Conservation (phyloP, 495 filamentous ascomycete species). For the Hypoxylon fragiforme region DNA sequence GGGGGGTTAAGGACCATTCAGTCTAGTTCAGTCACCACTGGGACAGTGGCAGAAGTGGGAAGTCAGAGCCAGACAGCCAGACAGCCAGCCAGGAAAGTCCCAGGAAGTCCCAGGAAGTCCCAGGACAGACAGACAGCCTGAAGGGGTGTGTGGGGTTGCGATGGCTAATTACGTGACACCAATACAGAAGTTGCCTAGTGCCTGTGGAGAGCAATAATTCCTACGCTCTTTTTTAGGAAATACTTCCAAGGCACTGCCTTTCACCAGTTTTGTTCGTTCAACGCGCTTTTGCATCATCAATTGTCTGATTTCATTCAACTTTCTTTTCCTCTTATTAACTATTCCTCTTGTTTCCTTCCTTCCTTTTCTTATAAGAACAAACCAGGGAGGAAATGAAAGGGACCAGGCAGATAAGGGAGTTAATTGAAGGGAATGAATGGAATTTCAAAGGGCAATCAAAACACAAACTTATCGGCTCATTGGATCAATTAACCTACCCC, state of each 20-base stretch:
- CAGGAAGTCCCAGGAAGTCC: background rate
- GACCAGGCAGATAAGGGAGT: slow-evolving; percentile 9
- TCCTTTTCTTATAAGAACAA: slow-evolving; percentile 6
- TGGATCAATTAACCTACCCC: background rate
- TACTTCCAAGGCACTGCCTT: slow-evolving; percentile 11
- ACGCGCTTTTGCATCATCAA: background rate
- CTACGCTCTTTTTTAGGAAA: slow-evolving; percentile 29
- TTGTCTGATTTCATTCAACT: no score
- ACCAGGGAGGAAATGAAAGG: slow-evolving; percentile 11
- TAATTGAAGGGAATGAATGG: slow-evolving; percentile 9
- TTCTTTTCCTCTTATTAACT: no score
- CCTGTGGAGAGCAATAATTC: slow-evolving; percentile 17
- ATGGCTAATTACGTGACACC: slow-evolving; percentile 34
- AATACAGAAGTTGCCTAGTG: slow-evolving; percentile 15
- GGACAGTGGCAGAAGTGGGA: no score
- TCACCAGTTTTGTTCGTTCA: background rate
- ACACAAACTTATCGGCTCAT: slow-evolving; percentile 5
- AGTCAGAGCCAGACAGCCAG: no score
- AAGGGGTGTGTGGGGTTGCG: slow-evolving; percentile 4
- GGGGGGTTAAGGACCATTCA: no score
- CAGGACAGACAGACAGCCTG: background rate
- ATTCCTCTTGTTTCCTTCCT: no score
- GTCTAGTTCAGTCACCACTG: no score
- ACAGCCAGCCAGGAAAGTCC: no score
- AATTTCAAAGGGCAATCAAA: slow-evolving; percentile 19